Evolutionary conservation across 139 green algal genomes (phyloP).

Genomic region (Mesostigma viride): DNA sequence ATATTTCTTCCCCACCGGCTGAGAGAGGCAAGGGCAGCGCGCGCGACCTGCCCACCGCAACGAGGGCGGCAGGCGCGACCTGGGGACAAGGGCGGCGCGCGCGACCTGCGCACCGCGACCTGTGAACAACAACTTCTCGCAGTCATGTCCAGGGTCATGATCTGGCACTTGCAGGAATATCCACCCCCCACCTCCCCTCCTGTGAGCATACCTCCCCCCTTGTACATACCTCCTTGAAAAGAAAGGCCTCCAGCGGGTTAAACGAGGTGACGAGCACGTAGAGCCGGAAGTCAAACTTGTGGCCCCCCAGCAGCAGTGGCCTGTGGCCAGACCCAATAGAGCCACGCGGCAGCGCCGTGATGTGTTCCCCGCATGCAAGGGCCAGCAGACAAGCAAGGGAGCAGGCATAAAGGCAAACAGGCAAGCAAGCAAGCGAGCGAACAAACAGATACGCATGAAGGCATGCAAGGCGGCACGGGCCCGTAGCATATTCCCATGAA

Average conservation of each 20-base stretch:
- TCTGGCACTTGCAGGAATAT: background rate
- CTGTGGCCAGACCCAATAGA: background rate
- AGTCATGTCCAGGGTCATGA: background rate
- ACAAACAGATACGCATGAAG: no score
- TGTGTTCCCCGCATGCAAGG: background rate
- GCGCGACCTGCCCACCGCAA: no score
- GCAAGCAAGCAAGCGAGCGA: no score
- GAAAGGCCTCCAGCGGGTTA: constrained; percentile 20
- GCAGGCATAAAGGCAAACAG: no score
- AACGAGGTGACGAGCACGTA: constrained; percentile 30
- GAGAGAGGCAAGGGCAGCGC: no score
- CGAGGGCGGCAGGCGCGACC: no score
- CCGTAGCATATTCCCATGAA: no score
- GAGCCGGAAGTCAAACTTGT: constrained; percentile 34
- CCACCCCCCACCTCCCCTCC: background rate
- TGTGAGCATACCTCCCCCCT: background rate
- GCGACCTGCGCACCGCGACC: no score
- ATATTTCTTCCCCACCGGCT: no score
- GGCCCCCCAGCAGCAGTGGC: constrained; percentile 14
- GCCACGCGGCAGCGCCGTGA: background rate
- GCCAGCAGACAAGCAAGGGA: background rate
- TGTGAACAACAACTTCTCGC: background rate
- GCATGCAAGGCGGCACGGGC: no score
- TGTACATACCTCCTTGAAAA: constrained; percentile 16
- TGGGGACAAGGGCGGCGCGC: no score